Evolutionary conservation across 1,284 basidiomycete genomes (phyloP), one percentile per base, ranked within the genome.

Genomic region (Apiotrichum montevideense): DNA sequence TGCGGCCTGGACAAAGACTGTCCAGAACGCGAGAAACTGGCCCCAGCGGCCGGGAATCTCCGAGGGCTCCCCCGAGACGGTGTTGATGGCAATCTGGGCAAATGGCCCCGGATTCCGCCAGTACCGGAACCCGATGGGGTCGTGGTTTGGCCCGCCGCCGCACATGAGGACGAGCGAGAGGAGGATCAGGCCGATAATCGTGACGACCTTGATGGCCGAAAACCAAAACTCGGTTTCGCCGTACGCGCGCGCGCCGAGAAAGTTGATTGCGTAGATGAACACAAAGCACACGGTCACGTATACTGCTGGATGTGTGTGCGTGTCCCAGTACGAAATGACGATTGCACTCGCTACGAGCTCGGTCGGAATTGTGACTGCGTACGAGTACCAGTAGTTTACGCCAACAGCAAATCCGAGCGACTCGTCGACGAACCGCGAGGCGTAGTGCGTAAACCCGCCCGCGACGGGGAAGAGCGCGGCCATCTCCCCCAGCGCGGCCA

Each of bases 1-100:
- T 2, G 85, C 86, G 11, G 89, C 87, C 69, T 88, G 87, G 29
- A 88, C 83, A 48, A 89, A 72, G n/a, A 87, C 82, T 33, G 47
- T 79, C 52, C 88, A 74, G 63, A 90, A 81, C 21, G 80, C 87
- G 34, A 89, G 79, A 78, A 86, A 90, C 15, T 82, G 79, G 64
- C 85, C 85, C 68, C 68, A 72, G 39, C 35, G 13, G 57, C 67
- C 54, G 2, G 48, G 48, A 37, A 73, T 62, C n/a, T 57, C 35
- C 1, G 49, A 57, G 9, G 48, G 51, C 6, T 62, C 67, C 14
- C 39, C 50, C 3, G 50, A 10, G 35, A 49, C 47, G 8, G 54
- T 63, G 34, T 63, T 35, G 48, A 58, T 51, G 5, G 46, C 46
- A 6, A 63, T 52, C 48, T 54, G 47, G 43, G 55, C 57, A 39